These are phyloP conservation scores for Paraconiothyrium brasiliense DNA, from an alignment of 2,329 filamentous ascomycete genomes.

Conservation along the genomic window DNA sequence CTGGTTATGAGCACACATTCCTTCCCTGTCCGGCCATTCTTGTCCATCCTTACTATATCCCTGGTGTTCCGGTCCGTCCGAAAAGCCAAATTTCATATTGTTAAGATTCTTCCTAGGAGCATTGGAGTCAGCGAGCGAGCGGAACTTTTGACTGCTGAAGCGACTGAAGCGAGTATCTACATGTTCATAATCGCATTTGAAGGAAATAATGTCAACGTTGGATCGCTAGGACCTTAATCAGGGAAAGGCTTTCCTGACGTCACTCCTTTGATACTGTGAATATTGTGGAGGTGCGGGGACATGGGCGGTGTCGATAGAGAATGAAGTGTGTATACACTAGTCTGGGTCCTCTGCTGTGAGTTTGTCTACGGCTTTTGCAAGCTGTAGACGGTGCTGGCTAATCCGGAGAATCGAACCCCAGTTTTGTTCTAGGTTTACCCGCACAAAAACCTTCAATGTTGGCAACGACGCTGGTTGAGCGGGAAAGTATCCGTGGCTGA, in stretches of 20 bases:
- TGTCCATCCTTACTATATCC: slow-evolving; percentile 17
- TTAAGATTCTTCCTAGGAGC: neutral
- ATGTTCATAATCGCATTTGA: neutral
- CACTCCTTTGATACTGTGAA: slow-evolving; percentile 8
- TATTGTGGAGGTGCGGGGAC: neutral
- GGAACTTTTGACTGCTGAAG: neutral
- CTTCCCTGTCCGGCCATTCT: slow-evolving; percentile 9
- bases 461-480: too few relatives aligned
- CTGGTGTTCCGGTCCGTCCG: slow-evolving; percentile 10
- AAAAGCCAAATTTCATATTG: neutral
- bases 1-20: slow-evolving; percentile 18
- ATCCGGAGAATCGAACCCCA: too few relatives aligned
- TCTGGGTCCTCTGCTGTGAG: neutral
- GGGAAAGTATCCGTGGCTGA: too few relatives aligned
- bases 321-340: slow-evolving; percentile 11
- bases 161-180: slow-evolving; percentile 2
- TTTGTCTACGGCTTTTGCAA: neutral
- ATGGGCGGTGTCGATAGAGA: neutral
- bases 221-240: neutral
- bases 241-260: neutral
- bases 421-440: too few relatives aligned
- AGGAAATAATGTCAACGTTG: neutral
- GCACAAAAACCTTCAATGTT: too few relatives aligned
- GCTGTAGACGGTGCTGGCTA: too few relatives aligned
- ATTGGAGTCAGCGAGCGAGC: neutral